These are phyloP conservation scores for Purpureocillium lavendulum DNA, from an alignment of 2,329 filamentous ascomycete species.

Conservation along the genomic window DNA sequence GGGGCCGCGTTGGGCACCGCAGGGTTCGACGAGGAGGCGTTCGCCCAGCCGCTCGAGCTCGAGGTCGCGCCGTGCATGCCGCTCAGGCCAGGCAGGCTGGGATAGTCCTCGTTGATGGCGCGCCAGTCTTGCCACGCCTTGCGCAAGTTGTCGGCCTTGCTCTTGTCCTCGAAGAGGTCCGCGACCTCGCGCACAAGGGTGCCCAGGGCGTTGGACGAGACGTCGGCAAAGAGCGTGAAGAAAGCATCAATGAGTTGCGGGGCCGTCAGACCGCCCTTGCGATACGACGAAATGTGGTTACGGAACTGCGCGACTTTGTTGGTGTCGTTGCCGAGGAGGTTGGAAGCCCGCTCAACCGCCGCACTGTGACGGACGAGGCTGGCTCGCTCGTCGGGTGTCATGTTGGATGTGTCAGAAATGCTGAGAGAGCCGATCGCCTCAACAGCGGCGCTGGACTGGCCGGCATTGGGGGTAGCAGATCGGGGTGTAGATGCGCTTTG, in stretches of 20 bases:
- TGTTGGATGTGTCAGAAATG: slow-evolving; percentile 38
- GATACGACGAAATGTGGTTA: slow-evolving; percentile 69
- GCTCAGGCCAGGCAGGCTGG: slow-evolving; percentile 69
- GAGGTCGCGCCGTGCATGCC: slow-evolving; percentile 57
- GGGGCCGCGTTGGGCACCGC: slow-evolving; percentile 27
- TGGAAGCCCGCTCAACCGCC: slow-evolving; percentile 77
- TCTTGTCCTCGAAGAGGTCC: slow-evolving; percentile 80
- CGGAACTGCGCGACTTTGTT: slow-evolving; percentile 73
- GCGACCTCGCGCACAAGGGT: slow-evolving; percentile 87
- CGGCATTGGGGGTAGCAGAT: slow-evolving; percentile 11
- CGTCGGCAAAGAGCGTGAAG: slow-evolving; percentile 75
- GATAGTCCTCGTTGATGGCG: slow-evolving; percentile 93
- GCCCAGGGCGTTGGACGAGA: slow-evolving; percentile 70
- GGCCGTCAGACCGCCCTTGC: slow-evolving; percentile 59
- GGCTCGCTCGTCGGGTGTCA: slow-evolving; percentile 72
- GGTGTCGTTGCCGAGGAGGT: slow-evolving; percentile 69
- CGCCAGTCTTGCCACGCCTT: slow-evolving; percentile 94
- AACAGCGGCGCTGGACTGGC: slow-evolving; percentile 14
- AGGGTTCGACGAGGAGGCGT: slow-evolving; percentile 51
- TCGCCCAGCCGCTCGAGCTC: slow-evolving; percentile 49
- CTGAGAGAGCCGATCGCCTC: slow-evolving; percentile 41
- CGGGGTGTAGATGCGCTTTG: slow-evolving; percentile 7
- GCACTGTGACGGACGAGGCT: slow-evolving; percentile 71
- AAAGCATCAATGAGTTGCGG: slow-evolving; percentile 77
- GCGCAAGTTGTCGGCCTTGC: slow-evolving; percentile 64